Evolutionary conservation across 768 basidiomycete species (phyloP).

Genomic region (Lanmaoa rubissima): DNA sequence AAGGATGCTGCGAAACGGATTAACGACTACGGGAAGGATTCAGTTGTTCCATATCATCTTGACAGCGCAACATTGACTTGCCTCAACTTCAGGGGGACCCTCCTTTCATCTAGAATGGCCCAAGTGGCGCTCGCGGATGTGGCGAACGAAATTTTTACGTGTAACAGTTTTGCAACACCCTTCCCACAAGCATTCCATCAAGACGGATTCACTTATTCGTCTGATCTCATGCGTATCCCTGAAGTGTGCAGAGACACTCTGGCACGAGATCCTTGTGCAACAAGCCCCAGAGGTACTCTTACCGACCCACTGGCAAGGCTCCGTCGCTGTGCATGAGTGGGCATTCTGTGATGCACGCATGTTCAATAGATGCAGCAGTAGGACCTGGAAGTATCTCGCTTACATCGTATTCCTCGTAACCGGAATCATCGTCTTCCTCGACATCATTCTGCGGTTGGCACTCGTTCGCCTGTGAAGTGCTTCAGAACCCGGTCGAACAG

Average conservation of each 20-base stretch:
- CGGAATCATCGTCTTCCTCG: neutral
- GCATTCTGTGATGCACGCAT: neutral
- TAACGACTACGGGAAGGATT: neutral
- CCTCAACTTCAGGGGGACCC: neutral
- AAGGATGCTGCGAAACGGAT: neutral
- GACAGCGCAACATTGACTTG: neutral
- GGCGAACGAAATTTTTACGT: slow-evolving; percentile 7
- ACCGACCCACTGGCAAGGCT: neutral
- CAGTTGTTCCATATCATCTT: neutral
- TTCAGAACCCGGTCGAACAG: neutral
- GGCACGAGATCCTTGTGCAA: neutral
- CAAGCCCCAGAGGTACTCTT: neutral
- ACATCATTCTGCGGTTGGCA: neutral
- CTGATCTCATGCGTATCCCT: neutral
- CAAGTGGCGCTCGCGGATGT: neutral
- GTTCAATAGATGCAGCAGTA: neutral
- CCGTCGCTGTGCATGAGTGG: neutral
- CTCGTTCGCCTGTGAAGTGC: neutral
- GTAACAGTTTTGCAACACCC: rapidly evolving
- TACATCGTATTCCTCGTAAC: neutral
- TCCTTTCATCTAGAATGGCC: neutral
- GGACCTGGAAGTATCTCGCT: neutral
- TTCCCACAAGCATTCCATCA: neutral
- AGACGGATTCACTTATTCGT: rapidly evolving
- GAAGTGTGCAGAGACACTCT: neutral